Conservation (phyloP, 2,329 filamentous ascomycete genomes). For the Aspergillus niger region DNA sequence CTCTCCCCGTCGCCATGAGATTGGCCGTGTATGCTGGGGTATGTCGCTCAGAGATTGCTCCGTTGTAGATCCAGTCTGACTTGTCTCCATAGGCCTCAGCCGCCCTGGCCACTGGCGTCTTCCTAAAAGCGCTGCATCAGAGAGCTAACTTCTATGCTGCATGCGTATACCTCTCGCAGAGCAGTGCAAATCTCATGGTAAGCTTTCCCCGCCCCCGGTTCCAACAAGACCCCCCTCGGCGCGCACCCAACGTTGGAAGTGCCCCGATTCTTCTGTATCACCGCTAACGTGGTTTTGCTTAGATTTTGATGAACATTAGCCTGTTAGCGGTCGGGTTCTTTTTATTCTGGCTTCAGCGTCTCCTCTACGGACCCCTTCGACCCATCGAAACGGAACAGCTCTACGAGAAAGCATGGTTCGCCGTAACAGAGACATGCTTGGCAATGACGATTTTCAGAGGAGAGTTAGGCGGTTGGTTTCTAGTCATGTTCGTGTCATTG, state of each 20-base stretch:
- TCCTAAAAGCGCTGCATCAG: slow-evolving; percentile 90
- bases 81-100: slow-evolving; percentile 65
- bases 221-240: not conserved
- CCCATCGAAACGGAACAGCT: slow-evolving; percentile 95
- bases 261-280: not conserved
- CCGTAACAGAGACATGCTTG: slow-evolving; percentile 91
- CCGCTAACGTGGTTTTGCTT: not conserved
- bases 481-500: slow-evolving; percentile 93
- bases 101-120: slow-evolving; percentile 77
- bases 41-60: slow-evolving; percentile 28
- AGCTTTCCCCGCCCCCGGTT: slow-evolving; percentile 32
- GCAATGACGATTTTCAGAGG: slow-evolving; percentile 99
- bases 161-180: slow-evolving; percentile 94
- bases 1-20: slow-evolving; percentile 44
- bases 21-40: slow-evolving; percentile 56
- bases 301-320: slow-evolving; percentile 90
- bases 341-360: slow-evolving; percentile 82
- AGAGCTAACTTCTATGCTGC: slow-evolving; percentile 98
- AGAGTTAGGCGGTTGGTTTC: slow-evolving; percentile 89
- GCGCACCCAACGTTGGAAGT: not conserved
- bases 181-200: slow-evolving; percentile 91
- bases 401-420: slow-evolving; percentile 97
- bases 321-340: slow-evolving; percentile 78
- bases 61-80: slow-evolving; percentile 9
- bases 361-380: slow-evolving; percentile 87